These are phyloP conservation scores for Pestalotiopsis sp. DNA, from an alignment of 2,329 filamentous ascomycete species.

Conservation along the genomic window DNA sequence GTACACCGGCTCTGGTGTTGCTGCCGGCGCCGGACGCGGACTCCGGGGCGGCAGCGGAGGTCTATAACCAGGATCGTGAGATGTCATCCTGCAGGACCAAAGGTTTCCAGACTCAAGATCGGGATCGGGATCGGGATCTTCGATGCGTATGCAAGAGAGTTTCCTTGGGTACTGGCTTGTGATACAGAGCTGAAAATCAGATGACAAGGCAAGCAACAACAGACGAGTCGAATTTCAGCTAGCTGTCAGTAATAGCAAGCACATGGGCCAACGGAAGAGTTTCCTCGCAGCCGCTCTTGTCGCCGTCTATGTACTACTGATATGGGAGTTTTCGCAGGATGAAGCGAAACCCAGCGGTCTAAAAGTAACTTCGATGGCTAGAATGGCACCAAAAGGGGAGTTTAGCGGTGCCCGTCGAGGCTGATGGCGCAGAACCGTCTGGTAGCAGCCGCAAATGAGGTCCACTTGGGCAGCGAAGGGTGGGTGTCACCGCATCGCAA, in stretches of 20 bases:
- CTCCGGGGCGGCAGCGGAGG: constrained; percentile 12
- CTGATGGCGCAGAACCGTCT: neutral
- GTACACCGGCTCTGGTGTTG: neutral
- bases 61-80: neutral
- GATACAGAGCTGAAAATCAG: neutral
- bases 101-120: neutral
- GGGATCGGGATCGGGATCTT: neutral
- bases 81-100: neutral
- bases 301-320: neutral
- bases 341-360: neutral
- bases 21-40: neutral
- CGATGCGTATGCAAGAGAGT: neutral
- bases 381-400: neutral
- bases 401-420: neutral
- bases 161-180: neutral
- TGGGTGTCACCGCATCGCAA: neutral
- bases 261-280: neutral
- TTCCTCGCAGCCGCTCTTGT: neutral
- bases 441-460: constrained; percentile 4
- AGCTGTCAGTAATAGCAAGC: neutral
- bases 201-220: neutral
- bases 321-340: neutral
- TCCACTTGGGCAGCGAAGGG: neutral
- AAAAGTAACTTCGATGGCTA: neutral
- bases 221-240: neutral